A percentile compares a stretch with the other conserved stretches of the same genome.
These are phyloP conservation scores for Chrysochromulina parva DNA, from an alignment of 78 protist species.

Conservation along the genomic window DNA sequence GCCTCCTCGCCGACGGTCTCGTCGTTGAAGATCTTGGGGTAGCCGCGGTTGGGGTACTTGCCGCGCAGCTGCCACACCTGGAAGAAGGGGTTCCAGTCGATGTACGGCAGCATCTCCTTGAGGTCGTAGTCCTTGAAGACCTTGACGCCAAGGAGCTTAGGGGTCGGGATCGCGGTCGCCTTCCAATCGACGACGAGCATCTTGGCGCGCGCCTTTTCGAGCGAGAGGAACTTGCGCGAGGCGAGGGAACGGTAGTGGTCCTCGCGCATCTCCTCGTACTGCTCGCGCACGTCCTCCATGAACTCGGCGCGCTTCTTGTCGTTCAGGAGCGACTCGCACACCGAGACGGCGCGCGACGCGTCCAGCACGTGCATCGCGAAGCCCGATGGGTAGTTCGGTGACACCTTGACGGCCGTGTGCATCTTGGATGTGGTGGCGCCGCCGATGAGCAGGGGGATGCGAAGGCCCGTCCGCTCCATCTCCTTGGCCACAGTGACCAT, in stretches of 20 bases:
- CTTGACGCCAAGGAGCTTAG: slow-evolving; percentile 40
- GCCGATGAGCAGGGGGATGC: slow-evolving; percentile 96
- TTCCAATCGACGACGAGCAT: slow-evolving; percentile 62
- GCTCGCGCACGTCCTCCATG: slow-evolving; percentile 66
- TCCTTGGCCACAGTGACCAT: slow-evolving; percentile 95
- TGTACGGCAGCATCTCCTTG: slow-evolving; percentile 70
- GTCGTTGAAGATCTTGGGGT: slow-evolving; percentile 96
- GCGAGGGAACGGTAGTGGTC: slow-evolving; percentile 86
- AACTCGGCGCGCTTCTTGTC: slow-evolving; percentile 56
- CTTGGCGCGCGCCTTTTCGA: slow-evolving; percentile 77
- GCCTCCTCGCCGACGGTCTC: slow-evolving; percentile 79
- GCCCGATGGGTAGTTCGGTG: slow-evolving; percentile 74
- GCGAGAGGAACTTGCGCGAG: slow-evolving; percentile 78
- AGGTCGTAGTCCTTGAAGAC: slow-evolving; percentile 68
- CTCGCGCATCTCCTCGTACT: slow-evolving; percentile 86
- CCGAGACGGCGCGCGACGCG: slow-evolving; percentile 87
- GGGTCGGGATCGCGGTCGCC: slow-evolving; percentile 14
- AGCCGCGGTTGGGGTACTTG: slow-evolving; percentile 94
- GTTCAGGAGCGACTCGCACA: slow-evolving; percentile 68
- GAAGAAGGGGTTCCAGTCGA: slow-evolving; percentile 94
- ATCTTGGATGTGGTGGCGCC: slow-evolving; percentile 97
- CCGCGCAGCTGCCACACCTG: slow-evolving; percentile 92
- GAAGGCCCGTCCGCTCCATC: slow-evolving; percentile 79
- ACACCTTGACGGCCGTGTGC: slow-evolving; percentile 98
- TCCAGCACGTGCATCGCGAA: slow-evolving; percentile 92